Evolutionary conservation across 371 early-diverging fungal species (phyloP).

Genomic region (Mortierella sp.): DNA sequence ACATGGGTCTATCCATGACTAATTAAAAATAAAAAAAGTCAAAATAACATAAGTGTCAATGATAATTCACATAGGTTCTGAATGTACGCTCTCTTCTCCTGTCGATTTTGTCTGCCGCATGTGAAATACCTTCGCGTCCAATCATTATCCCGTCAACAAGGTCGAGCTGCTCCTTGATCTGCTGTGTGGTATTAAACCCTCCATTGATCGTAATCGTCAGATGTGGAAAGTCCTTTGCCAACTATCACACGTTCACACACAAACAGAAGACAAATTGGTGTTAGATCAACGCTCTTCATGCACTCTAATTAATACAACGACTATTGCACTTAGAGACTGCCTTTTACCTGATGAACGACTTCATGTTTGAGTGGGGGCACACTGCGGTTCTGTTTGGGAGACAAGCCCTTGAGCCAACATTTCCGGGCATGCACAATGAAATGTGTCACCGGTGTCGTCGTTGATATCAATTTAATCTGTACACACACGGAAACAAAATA

Average conservation of each 20-base stretch:
- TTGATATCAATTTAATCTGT: constrained; percentile 53
- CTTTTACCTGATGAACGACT: constrained; percentile 75
- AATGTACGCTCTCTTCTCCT: too few relatives aligned
- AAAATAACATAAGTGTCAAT: not conserved
- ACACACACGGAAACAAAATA: not conserved
- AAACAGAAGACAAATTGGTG: not conserved
- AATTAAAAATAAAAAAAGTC: not conserved
- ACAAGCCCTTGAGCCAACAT: constrained; percentile 86
- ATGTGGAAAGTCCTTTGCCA: constrained; percentile 73
- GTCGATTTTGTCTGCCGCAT: too few relatives aligned
- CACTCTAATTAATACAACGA: not conserved
- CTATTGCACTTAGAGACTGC: too few relatives aligned
- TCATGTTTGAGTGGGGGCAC: constrained; percentile 87
- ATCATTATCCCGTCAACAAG: constrained; percentile 82
- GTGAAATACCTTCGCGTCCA: constrained; percentile 73
- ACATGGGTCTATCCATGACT: constrained; percentile 67
- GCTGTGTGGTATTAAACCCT: constrained; percentile 72
- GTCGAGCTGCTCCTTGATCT: constrained; percentile 62
- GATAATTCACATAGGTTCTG: too few relatives aligned
- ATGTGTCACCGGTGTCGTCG: constrained; percentile 61
- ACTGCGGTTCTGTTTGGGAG: constrained; percentile 88
- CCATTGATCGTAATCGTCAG: constrained; percentile 86
- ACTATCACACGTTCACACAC: constrained; percentile 13
- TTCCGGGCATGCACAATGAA: constrained; percentile 93
- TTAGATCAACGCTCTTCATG: not conserved